Conservation (phyloP, 306 rosid species). For the Cucurbita maxima region DNA sequence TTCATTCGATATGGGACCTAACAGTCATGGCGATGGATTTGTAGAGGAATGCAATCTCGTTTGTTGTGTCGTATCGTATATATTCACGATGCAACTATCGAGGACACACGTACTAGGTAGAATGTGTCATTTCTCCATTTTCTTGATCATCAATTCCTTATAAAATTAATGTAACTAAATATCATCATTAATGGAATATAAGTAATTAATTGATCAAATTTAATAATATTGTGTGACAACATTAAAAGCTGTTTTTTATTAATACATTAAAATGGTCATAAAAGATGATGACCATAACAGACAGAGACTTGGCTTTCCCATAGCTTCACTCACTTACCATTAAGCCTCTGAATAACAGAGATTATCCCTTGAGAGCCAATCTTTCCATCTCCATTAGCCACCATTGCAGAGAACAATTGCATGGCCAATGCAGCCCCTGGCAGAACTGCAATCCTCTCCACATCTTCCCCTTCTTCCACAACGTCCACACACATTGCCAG, state of each 20-base stretch:
- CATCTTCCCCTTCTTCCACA: slow-evolving; percentile 17
- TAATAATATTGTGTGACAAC: too few species aligned
- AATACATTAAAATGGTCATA: too few species aligned
- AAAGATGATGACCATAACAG: background rate
- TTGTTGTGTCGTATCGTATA: slow-evolving; percentile 18
- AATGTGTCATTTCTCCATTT: slow-evolving; percentile 34
- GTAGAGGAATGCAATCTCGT: slow-evolving; percentile 67
- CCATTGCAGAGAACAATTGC: slow-evolving; percentile 57
- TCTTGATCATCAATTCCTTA: slow-evolving; percentile 21
- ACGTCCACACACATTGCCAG: slow-evolving; percentile 57
- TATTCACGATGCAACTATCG: slow-evolving; percentile 62
- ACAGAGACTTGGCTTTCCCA: background rate
- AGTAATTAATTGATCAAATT: background rate
- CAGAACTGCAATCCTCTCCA: slow-evolving; percentile 27
- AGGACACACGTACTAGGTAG: slow-evolving; percentile 35
- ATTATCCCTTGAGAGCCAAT: slow-evolving; percentile 58
- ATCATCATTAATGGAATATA: too few species aligned
- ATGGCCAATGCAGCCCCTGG: slow-evolving; percentile 65
- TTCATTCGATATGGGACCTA: too few species aligned
- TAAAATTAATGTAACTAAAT: too few species aligned
- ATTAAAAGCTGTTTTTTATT: too few species aligned
- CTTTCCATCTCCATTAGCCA: slow-evolving; percentile 44
- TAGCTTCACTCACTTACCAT: slow-evolving; percentile 18
- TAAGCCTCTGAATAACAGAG: slow-evolving; percentile 51
- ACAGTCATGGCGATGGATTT: slow-evolving; percentile 47